Evolutionary conservation across 352 stramenopile species (phyloP).

Genomic region (Pythium aphanidermatum): DNA sequence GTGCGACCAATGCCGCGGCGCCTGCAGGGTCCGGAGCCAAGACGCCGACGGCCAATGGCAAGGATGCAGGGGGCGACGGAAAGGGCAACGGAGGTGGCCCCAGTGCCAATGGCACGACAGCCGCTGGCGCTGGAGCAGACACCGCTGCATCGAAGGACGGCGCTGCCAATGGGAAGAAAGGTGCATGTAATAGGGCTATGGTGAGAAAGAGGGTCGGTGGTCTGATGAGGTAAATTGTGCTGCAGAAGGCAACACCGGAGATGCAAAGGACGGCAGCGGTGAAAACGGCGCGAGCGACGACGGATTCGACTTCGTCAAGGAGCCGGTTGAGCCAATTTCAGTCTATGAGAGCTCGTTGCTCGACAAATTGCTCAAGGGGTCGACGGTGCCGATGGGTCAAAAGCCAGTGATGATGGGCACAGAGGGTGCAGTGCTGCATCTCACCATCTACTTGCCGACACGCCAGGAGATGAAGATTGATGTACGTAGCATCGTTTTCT

Average conservation of each 20-base stretch:
- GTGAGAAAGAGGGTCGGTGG: background rate
- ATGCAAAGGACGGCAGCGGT: slow-evolving; percentile 1
- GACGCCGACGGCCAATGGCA: slow-evolving; percentile 6
- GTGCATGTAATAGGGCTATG: background rate
- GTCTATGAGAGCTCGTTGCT: slow-evolving; percentile 67
- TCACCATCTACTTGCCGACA: slow-evolving; percentile 84
- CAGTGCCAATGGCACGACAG: background rate
- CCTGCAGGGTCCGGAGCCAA: slow-evolving; percentile 1
- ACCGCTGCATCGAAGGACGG: background rate
- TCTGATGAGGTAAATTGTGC: background rate
- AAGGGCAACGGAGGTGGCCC: background rate
- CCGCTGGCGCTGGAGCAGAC: background rate
- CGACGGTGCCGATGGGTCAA: slow-evolving; percentile 34
- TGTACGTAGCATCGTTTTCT: slow-evolving; percentile 30
- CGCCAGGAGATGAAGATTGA: slow-evolving; percentile 86
- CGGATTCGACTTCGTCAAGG: slow-evolving; percentile 62
- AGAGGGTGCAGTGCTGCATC: slow-evolving; percentile 62
- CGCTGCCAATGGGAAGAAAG: background rate
- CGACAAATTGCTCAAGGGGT: slow-evolving; percentile 70
- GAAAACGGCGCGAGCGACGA: slow-evolving; percentile 16
- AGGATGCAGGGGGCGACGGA: background rate
- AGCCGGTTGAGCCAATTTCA: slow-evolving; percentile 54
- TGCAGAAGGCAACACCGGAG: background rate
- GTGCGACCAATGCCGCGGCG: background rate
- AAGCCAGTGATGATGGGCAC: slow-evolving; percentile 56